Evolutionary conservation across 2,329 filamentous ascomycete genomes (phyloP).

Genomic region (Rutstroemia sp.): DNA sequence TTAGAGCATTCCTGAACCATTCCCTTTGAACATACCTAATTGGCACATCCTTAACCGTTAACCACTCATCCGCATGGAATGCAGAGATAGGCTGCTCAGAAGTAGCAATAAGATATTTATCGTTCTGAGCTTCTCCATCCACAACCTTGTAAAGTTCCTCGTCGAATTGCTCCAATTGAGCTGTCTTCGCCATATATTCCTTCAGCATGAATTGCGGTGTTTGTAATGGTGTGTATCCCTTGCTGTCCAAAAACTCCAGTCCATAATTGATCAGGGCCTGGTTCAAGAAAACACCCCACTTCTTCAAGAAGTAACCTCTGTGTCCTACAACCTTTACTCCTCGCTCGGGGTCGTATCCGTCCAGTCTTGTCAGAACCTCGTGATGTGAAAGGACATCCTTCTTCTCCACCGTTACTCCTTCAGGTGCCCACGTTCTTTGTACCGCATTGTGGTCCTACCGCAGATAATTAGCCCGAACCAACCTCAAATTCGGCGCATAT

Average conservation of each 20-base stretch:
- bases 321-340: slow-evolving; percentile 93
- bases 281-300: slow-evolving; percentile 86
- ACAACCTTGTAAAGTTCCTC: slow-evolving; percentile 98
- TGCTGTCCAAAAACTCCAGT: slow-evolving; percentile 74
- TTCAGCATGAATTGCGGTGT: slow-evolving; percentile 92
- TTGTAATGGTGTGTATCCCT: slow-evolving; percentile 76
- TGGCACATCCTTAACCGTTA: slow-evolving; percentile 74
- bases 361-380: slow-evolving; percentile 80
- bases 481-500: background rate
- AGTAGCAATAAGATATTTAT: slow-evolving; percentile 75
- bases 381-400: slow-evolving; percentile 81
- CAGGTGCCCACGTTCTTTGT: slow-evolving; percentile 72
- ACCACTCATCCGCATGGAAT: slow-evolving; percentile 89
- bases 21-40: slow-evolving; percentile 55
- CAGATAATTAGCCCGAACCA: background rate
- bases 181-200: slow-evolving; percentile 96
- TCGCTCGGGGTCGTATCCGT: slow-evolving; percentile 88
- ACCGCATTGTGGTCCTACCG: slow-evolving; percentile 69
- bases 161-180: slow-evolving; percentile 94
- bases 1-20: slow-evolving; percentile 7
- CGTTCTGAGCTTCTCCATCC: slow-evolving; percentile 75
- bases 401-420: slow-evolving; percentile 67
- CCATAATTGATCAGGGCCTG: slow-evolving; percentile 94
- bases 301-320: slow-evolving; percentile 84
- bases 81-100: slow-evolving; percentile 94